Evolutionary conservation across 2,329 filamentous ascomycete species (phyloP), one percentile per base, ranked within the genome.

Genomic region (Amauroascus niger): DNA sequence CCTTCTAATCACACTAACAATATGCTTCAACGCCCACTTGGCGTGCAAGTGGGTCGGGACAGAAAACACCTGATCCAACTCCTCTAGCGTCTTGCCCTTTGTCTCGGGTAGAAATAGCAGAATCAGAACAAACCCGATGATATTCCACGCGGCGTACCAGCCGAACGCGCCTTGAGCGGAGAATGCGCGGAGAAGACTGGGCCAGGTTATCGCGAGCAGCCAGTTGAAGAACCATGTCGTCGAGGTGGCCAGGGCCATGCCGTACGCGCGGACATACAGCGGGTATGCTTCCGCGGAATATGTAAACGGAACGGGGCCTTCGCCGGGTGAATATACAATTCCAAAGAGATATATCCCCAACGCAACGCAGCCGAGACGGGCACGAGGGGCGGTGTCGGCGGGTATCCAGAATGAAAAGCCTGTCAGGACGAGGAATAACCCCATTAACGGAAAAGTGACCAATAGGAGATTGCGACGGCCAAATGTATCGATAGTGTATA

Each of bases 251-350:
- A 82, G 68, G 1, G 78, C 78, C 80, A 83, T 83, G 39, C 80
- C 80, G 48, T 81, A 72, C 1, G 79, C 74, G 14, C 81, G 78
- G 39, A 83, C 77, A 57, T 83, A 82, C 1, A 83, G 69, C 3
- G 81, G 81, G 61, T 83, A 84, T 1, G 80, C 81, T 64, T 85
- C 82, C 18, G 82, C 81, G 0, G 79, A 82, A 63, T 84, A 85
- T 0, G 80, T 83, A 61, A 84, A 84, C 0, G 82, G 81, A 0
- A 84, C 81, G 0, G 79, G 78, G 0, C 82, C 82, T 62, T 81
- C 81, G 35, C 82, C 82, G 1, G 80, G 80, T 1, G 72, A 74
- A 55, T 74, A 74, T 33, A 71, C 68, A 2, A 71, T 63, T 32
- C 69, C 69, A 58, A 74, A 75, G 1, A 75, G 60, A 55, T 72